Conservation (phyloP, 495 filamentous ascomycete genomes). For the Terfezia claveryi region DNA sequence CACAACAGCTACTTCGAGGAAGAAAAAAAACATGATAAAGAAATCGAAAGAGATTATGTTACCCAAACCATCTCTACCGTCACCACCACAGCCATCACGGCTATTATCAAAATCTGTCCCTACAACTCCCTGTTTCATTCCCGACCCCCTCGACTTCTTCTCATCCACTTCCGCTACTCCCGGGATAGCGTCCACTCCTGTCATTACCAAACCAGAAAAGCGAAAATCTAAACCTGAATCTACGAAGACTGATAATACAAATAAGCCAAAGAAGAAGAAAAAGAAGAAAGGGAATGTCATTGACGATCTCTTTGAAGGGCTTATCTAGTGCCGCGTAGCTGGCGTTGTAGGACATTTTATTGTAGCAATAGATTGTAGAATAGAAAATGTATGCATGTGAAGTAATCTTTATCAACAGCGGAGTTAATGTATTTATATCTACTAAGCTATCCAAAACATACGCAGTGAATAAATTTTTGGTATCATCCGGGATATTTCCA, state of each 20-base stretch:
- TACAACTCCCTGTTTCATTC: background rate
- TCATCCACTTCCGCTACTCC: background rate
- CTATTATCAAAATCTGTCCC: background rate
- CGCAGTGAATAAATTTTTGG: too few species aligned
- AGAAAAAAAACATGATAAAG: background rate
- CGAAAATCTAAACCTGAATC: too few species aligned
- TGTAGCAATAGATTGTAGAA: too few species aligned
- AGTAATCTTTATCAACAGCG: too few species aligned
- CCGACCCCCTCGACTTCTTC: background rate
- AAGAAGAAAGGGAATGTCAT: conserved; percentile 35
- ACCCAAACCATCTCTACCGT: background rate
- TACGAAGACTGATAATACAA: conserved; percentile 15
- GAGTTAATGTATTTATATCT: too few species aligned
- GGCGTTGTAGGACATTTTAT: too few species aligned
- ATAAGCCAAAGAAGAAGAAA: conserved; percentile 26
- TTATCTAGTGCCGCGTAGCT: conserved; percentile 8
- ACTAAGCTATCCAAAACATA: too few species aligned
- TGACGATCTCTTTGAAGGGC: conserved; percentile 36
- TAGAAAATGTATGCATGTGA: too few species aligned
- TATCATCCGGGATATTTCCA: too few species aligned
- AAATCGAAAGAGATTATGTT: conserved; percentile 2
- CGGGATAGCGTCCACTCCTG: background rate
- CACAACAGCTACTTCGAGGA: background rate
- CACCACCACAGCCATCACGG: conserved; percentile 1
- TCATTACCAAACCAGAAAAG: too few species aligned